Conservation (phyloP, 495 filamentous ascomycete genomes). For the Penicillium herquei region DNA sequence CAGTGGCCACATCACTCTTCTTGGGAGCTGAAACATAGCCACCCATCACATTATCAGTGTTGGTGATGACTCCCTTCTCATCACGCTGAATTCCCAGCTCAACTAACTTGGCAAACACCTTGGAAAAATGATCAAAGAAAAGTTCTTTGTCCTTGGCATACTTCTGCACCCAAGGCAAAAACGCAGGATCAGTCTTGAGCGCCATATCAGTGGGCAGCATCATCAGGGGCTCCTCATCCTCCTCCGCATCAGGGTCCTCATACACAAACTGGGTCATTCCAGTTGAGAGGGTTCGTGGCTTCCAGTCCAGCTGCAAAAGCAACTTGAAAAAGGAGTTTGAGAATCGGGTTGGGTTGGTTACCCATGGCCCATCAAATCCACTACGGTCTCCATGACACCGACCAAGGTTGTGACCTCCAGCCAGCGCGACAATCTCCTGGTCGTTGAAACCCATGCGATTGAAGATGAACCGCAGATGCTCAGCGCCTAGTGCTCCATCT, state of each 20-base stretch:
- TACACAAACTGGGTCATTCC: constrained; percentile 59
- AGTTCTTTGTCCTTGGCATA: constrained; percentile 60
- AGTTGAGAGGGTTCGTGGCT: constrained; percentile 48
- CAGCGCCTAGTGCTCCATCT: constrained; percentile 57
- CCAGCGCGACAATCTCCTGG: constrained; percentile 60
- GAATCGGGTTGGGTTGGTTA: constrained; percentile 63
- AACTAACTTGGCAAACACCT: constrained; percentile 60
- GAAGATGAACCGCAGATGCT: constrained; percentile 59
- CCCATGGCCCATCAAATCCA: constrained; percentile 62
- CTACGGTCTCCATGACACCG: constrained; percentile 60
- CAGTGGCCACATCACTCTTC: constrained; percentile 51
- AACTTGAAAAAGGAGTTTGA: constrained; percentile 62
- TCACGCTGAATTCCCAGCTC: constrained; percentile 60
- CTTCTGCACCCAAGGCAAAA: constrained; percentile 52
- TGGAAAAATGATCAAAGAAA: constrained; percentile 61
- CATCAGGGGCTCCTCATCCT: constrained; percentile 53
- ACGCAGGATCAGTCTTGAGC: constrained; percentile 35
- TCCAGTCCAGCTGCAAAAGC: constrained; percentile 55
- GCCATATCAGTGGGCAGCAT: constrained; percentile 51
- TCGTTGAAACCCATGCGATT: constrained; percentile 65
- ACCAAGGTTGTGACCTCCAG: constrained; percentile 60
- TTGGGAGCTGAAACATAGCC: constrained; percentile 59
- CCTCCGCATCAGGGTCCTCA: constrained; percentile 55
- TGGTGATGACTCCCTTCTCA: constrained; percentile 45
- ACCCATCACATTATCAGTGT: constrained; percentile 52